A percentile compares a stretch with the other conserved stretches of the same genome.
These are phyloP conservation scores for Xylariaceae sp. DNA, from an alignment of 2,329 filamentous ascomycete species.

Conservation along the genomic window DNA sequence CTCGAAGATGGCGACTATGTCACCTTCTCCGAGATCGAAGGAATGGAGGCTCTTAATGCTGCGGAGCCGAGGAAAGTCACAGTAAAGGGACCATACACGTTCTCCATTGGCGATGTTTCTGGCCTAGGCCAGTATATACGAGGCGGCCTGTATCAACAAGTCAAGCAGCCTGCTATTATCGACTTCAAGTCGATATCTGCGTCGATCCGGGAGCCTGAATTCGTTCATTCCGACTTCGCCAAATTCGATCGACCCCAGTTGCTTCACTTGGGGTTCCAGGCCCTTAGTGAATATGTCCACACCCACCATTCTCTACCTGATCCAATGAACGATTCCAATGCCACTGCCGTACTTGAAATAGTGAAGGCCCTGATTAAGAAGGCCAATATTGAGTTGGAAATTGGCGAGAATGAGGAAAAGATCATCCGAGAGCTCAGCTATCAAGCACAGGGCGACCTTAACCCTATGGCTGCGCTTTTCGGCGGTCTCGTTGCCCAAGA, in stretches of 20 bases:
- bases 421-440: slow-evolving; percentile 88
- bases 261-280: slow-evolving; percentile 87
- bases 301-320: slow-evolving; percentile 69
- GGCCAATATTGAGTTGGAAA: slow-evolving; percentile 72
- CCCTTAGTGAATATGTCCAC: slow-evolving; percentile 79
- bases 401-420: slow-evolving; percentile 94
- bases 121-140: slow-evolving; percentile 80
- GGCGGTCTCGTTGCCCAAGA: slow-evolving; percentile 92
- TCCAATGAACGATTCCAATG: slow-evolving; percentile 81
- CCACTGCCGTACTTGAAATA: slow-evolving; percentile 67
- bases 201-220: slow-evolving; percentile 80
- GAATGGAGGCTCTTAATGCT: slow-evolving; percentile 83
- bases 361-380: slow-evolving; percentile 69
- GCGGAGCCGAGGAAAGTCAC: slow-evolving; percentile 82
- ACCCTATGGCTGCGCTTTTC: slow-evolving; percentile 90
- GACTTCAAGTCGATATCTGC: slow-evolving; percentile 78
- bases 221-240: slow-evolving; percentile 90
- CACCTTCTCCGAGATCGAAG: slow-evolving; percentile 87
- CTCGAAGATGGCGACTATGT: slow-evolving; percentile 95
- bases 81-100: slow-evolving; percentile 94
- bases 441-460: slow-evolving; percentile 86
- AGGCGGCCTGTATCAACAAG: slow-evolving; percentile 87
- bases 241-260: slow-evolving; percentile 95
- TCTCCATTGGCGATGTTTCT: slow-evolving; percentile 91
- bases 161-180: slow-evolving; percentile 96